Base-by-base conservation (phyloP, 805 yeast species). In the Ogataea nonfermentans region DNA sequence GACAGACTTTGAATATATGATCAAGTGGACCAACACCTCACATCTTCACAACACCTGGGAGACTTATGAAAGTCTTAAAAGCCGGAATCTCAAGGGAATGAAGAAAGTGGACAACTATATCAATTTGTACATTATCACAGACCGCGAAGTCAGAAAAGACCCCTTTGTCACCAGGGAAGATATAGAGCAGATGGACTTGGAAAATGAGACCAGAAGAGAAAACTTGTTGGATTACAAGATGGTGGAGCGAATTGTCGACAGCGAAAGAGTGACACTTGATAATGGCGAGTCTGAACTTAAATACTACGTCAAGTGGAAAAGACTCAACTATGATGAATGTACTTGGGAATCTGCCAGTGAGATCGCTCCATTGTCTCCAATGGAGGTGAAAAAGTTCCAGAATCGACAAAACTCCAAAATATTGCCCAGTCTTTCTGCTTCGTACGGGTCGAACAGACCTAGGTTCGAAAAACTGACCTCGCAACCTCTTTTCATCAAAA, bases 41-140 rank as follows among this genome's bases (percentile, higher is more conserved):
- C 98, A 93, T 66, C 70, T 93, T 46, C 99, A 93, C 65, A 93
- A 91, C 61, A 82, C 96, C 0, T 93, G 97, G 97, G 96, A 90
- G 59, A 60, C 76, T 2, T 89, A 83, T 63, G 65, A 62, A 9
- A 61, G 65, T 3, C 56, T 81, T 35, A 74, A 73, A 32, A 59
- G 63, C 13, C 45, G 49, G 32, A 64, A 67, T 6, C 62, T 70
- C 46, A 81, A 81, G 58, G 99, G 99, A 29, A 70, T 77, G 51
- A 86, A 95, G 60, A 81, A 83, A 50, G 75, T 93, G 14, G 98
- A 91, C 44, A 93, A 93, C 63, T 93, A 89, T 62, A 83, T 90
- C 58, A 84, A 82, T 55, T 88, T 83, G 53, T 78, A 66, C 55
- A 78, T 93, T 40, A 66, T 85, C 6, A 65, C 74, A 43, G 96